These are phyloP conservation scores for Aureobasidium vineae DNA, from an alignment of 2,329 filamentous ascomycete species.

Conservation along the genomic window DNA sequence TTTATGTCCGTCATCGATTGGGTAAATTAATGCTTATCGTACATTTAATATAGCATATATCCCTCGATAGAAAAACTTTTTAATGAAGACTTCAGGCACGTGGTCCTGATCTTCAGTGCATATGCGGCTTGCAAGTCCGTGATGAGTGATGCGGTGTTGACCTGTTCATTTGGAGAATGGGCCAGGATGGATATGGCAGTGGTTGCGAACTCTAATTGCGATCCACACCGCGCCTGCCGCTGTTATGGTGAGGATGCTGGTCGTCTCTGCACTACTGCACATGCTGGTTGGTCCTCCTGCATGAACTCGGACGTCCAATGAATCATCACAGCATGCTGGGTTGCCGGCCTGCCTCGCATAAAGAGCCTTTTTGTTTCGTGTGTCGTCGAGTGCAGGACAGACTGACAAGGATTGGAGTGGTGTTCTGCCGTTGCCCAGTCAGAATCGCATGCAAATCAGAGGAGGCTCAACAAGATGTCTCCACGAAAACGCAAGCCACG, in stretches of 20 bases:
- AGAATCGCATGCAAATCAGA: background rate
- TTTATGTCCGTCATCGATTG: conserved; percentile 1
- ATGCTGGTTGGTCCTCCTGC: conserved; percentile 6
- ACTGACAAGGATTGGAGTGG: background rate
- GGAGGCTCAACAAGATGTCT: conserved; percentile 11
- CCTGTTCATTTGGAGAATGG: background rate
- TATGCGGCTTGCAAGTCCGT: conserved; percentile 15
- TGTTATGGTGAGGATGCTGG: background rate
- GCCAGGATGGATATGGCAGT: background rate
- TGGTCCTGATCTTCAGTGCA: conserved; percentile 19
- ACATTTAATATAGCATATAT: background rate
- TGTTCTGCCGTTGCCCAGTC: conserved; percentile 16
- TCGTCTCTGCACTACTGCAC: conserved; percentile 15
- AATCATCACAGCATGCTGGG: background rate
- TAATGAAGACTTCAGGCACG: conserved; percentile 16
- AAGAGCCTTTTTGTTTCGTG: background rate
- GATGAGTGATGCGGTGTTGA: background rate
- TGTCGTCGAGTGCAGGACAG: background rate
- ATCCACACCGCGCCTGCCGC: background rate
- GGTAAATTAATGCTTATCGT: conserved; percentile 13
- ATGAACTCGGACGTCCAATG: background rate
- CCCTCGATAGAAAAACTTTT: conserved; percentile 13
- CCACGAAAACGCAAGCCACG: conserved; percentile 14
- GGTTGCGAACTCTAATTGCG: background rate
- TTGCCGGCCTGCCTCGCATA: background rate